Conservation (phyloP, 2,329 filamentous ascomycete species). For the Xylaria digitata region DNA sequence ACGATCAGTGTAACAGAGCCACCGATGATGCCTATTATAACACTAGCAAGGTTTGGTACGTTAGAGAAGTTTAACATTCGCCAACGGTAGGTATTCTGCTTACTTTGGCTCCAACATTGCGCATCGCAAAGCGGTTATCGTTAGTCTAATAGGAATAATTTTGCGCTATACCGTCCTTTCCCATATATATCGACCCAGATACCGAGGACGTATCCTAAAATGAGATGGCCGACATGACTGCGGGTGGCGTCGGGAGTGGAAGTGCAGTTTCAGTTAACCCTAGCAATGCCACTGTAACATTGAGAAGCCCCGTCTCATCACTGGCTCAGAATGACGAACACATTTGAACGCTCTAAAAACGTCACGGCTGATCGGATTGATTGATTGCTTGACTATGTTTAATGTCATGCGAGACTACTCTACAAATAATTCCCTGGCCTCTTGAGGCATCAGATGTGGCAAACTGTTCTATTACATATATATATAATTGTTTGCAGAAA, state of each 20-base stretch:
- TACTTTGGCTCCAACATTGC: constrained; percentile 17
- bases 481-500: too few species aligned
- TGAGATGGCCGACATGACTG: not conserved
- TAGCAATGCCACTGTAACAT: constrained; percentile 9
- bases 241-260: not conserved
- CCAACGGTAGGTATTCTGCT: constrained; percentile 4
- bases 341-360: constrained; percentile 11
- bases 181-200: not conserved
- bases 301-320: not conserved
- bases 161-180: not conserved
- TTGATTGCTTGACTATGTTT: too few species aligned
- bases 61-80: not conserved
- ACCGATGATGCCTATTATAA: constrained; percentile 22
- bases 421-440: too few species aligned
- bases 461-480: too few species aligned
- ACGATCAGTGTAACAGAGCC: constrained; percentile 12
- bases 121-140: not conserved
- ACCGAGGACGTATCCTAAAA: not conserved
- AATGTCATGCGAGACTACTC: too few species aligned
- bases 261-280: not conserved
- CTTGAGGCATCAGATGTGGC: too few species aligned
- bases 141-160: not conserved
- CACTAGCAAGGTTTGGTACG: constrained; percentile 7
- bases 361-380: too few species aligned
- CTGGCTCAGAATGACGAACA: not conserved